These are phyloP conservation scores for Eucalyptus decipiens DNA, from an alignment of 345 rosid genomes.

Conservation along the genomic window DNA sequence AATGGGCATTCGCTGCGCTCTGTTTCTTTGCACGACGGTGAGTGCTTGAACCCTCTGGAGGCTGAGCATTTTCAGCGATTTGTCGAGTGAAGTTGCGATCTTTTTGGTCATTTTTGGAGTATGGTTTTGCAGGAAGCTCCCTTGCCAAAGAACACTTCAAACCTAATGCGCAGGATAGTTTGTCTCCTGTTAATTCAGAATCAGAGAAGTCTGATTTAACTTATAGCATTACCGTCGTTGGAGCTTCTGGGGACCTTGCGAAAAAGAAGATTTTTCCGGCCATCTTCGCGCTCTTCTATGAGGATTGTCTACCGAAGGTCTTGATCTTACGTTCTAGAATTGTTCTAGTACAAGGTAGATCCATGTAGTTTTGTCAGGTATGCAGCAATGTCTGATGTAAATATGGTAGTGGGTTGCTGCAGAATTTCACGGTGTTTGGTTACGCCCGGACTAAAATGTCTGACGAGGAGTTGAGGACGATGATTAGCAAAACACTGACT, in stretches of 20 bases:
- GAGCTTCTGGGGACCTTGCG: slow-evolving; percentile 95
- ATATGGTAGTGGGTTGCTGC: background rate
- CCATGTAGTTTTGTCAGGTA: background rate
- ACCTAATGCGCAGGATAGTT: slow-evolving; percentile 2
- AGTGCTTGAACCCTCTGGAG: slow-evolving; percentile 5
- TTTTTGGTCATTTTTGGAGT: background rate
- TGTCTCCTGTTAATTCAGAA: slow-evolving; percentile 1
- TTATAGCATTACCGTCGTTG: slow-evolving; percentile 76
- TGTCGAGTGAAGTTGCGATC: background rate
- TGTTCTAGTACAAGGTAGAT: background rate
- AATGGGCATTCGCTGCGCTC: slow-evolving; percentile 51
- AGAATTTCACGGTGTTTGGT: slow-evolving; percentile 66
- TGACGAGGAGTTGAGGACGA: slow-evolving; percentile 66
- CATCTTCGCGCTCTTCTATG: slow-evolving; percentile 78
- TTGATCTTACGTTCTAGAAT: background rate
- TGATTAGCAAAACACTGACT: slow-evolving; percentile 68
- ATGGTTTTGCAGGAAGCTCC: slow-evolving; percentile 17
- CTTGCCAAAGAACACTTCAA: slow-evolving; percentile 11
- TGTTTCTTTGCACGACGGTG: slow-evolving; percentile 49
- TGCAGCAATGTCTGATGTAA: background rate
- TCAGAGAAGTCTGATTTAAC: slow-evolving; percentile 26
- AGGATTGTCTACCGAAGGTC: slow-evolving; percentile 70
- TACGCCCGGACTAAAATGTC: slow-evolving; percentile 68
- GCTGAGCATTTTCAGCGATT: background rate
- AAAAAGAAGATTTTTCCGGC: slow-evolving; percentile 94